These are phyloP conservation scores for Talaromyces marneffei DNA, from an alignment of 2,329 filamentous ascomycete species.

Conservation along the genomic window DNA sequence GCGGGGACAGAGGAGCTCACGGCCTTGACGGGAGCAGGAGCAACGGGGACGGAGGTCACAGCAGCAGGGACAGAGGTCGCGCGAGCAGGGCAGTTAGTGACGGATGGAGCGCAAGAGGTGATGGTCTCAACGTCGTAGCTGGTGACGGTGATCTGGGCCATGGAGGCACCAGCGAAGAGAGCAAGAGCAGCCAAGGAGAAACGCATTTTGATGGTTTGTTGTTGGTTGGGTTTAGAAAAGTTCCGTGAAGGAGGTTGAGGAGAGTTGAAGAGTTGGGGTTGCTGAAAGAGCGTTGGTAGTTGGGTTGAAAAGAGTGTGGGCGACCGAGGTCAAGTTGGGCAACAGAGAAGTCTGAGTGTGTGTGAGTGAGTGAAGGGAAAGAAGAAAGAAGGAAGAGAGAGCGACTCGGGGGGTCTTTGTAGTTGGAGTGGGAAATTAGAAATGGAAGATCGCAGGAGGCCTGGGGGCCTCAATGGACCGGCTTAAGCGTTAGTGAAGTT, in stretches of 20 bases:
- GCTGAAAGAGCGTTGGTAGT: conserved; percentile 28
- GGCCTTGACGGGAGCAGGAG: conserved; percentile 15
- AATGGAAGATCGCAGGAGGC: conserved; percentile 1
- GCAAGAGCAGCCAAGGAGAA: conserved; percentile 38
- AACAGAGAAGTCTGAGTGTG: conserved; percentile 25
- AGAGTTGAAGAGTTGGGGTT: conserved; percentile 27
- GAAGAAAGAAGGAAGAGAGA: conserved; percentile 11
- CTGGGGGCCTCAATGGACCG: background rate
- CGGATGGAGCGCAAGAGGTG: conserved; percentile 56
- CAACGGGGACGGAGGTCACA: conserved; percentile 15
- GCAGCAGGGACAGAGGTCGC: conserved; percentile 19
- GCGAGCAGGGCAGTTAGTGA: conserved; percentile 53
- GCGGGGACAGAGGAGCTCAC: conserved; percentile 1
- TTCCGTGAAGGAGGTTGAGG: conserved; percentile 19
- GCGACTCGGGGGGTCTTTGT: conserved; percentile 31
- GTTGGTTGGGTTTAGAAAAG: conserved; percentile 19
- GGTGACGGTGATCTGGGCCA: conserved; percentile 47
- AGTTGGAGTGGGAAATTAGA: conserved; percentile 34
- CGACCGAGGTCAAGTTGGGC: conserved; percentile 40
- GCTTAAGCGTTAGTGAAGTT: too few species aligned
- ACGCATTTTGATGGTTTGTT: conserved; percentile 38
- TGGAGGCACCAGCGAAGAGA: conserved; percentile 33
- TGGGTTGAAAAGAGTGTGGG: conserved; percentile 40
- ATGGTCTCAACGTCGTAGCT: conserved; percentile 56
- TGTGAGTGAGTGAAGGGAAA: background rate